phyloP scores from a whole-genome alignment of 371 early-diverging fungal genomes.

The Mortierella sp. region DNA sequence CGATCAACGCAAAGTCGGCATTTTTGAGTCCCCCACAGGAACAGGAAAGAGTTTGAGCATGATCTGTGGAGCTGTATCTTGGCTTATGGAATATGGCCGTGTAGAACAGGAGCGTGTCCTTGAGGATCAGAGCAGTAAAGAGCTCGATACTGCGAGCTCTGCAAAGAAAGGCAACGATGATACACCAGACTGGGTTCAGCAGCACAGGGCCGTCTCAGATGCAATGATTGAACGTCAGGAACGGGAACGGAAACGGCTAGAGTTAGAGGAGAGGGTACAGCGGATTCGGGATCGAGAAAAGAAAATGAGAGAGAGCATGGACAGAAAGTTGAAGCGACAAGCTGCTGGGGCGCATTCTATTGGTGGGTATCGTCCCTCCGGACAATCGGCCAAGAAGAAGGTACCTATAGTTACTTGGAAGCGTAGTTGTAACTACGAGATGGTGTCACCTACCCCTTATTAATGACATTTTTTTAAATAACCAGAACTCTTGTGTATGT shows the following conservation, averaged over 20 bases:
- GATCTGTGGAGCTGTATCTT: conserved; percentile 86
- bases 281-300: conserved; percentile 48
- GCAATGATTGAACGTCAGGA: conserved; percentile 36
- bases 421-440: not conserved
- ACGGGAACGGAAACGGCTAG: conserved; percentile 25
- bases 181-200: conserved; percentile 52
- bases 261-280: conserved; percentile 42
- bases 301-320: conserved; percentile 38
- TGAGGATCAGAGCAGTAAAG: conserved; percentile 12
- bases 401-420: conserved; percentile 5
- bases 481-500: not conserved
- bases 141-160: not conserved
- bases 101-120: conserved; percentile 30
- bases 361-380: conserved; percentile 16
- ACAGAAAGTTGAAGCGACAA: conserved; percentile 33
- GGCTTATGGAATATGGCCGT: conserved; percentile 75
- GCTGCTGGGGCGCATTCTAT: conserved; percentile 20
- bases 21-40: conserved; percentile 95
- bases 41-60: conserved; percentile 93
- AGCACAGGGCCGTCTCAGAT: conserved; percentile 39
- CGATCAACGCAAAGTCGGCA: conserved; percentile 78
- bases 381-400: conserved; percentile 28
- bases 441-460: not conserved
- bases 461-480: not conserved
- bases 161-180: conserved; percentile 5